A percentile compares a stretch with the other conserved stretches of the same genome.
These are phyloP conservation scores for Trichoderma reesei DNA, from an alignment of 495 filamentous ascomycete genomes.

Conservation along the genomic window DNA sequence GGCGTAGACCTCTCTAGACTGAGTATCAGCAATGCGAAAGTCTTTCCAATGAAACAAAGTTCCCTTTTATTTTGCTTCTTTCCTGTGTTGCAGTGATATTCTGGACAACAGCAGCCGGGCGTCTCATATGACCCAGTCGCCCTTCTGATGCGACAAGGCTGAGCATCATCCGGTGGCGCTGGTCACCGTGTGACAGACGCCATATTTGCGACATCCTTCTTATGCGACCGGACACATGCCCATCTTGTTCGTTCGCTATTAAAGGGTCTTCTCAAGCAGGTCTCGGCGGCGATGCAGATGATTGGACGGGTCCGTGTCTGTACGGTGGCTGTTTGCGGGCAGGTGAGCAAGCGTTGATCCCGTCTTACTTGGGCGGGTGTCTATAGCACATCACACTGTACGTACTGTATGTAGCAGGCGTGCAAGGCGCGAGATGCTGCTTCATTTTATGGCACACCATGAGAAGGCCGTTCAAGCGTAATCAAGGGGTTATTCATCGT, in stretches of 20 bases:
- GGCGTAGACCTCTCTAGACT: not conserved
- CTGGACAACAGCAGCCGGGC: not conserved
- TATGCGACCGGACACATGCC: not conserved
- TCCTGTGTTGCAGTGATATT: too few relatives aligned
- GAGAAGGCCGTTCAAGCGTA: too few relatives aligned
- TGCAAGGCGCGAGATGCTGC: too few relatives aligned
- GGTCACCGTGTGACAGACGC: not conserved
- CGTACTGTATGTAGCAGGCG: too few relatives aligned
- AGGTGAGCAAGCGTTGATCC: too few relatives aligned
- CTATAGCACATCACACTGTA: too few relatives aligned
- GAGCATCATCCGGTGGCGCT: not conserved
- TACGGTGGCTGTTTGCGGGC: not conserved
- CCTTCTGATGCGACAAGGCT: not conserved
- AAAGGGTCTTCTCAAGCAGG: not conserved
- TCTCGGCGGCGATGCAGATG: not conserved
- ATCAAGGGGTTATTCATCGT: too few relatives aligned
- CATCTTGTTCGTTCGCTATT: not conserved
- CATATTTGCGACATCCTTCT: not conserved
- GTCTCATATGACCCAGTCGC: not conserved
- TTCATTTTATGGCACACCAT: too few relatives aligned
- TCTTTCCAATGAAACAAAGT: not conserved
- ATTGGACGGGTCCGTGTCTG: not conserved
- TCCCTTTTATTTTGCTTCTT: not conserved
- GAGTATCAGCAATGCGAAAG: not conserved
- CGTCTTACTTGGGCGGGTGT: too few relatives aligned